Evolutionary conservation across 2,329 filamentous ascomycete species (phyloP).

Genomic region (Phialophora macrospora): DNA sequence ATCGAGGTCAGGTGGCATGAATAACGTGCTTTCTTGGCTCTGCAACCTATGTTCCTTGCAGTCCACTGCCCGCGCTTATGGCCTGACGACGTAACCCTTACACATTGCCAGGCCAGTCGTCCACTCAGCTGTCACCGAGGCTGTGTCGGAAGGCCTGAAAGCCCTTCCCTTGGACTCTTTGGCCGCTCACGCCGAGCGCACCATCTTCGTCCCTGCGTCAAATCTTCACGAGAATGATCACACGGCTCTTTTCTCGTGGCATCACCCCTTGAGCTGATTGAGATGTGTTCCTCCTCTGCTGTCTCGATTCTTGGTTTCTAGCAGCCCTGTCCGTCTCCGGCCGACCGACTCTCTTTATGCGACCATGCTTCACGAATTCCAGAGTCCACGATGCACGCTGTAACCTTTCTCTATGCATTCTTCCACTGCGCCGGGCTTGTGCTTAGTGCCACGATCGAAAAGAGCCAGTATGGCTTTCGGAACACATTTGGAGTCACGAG

Average conservation of each 20-base stretch:
- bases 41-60: not conserved
- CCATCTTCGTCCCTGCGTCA: conserved; percentile 5
- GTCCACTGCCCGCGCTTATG: conserved; percentile 5
- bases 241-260: conserved; percentile 22
- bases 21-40: conserved; percentile 11
- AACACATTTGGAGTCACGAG: not conserved
- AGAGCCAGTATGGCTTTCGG: not conserved
- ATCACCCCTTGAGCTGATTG: conserved; percentile 9
- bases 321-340: not conserved
- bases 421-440: conserved; percentile 15
- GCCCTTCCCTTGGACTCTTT: not conserved
- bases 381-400: conserved; percentile 25
- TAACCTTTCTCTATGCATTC: conserved; percentile 14
- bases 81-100: not conserved
- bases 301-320: conserved; percentile 1
- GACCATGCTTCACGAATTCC: conserved; percentile 23
- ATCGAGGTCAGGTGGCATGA: conserved; percentile 9
- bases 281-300: conserved; percentile 1
- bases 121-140: no score
- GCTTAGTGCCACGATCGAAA: conserved; percentile 23
- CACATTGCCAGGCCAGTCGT: not conserved
- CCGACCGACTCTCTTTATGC: conserved; percentile 8
- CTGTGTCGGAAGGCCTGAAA: conserved; percentile 1
- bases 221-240: conserved; percentile 21
- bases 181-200: conserved; percentile 13